Percentiles rank a stretch among this genome's conserved stretches.
phyloP scores from a whole-genome alignment of 2,329 filamentous ascomycete genomes.

The Colletotrichum graminicola region DNA sequence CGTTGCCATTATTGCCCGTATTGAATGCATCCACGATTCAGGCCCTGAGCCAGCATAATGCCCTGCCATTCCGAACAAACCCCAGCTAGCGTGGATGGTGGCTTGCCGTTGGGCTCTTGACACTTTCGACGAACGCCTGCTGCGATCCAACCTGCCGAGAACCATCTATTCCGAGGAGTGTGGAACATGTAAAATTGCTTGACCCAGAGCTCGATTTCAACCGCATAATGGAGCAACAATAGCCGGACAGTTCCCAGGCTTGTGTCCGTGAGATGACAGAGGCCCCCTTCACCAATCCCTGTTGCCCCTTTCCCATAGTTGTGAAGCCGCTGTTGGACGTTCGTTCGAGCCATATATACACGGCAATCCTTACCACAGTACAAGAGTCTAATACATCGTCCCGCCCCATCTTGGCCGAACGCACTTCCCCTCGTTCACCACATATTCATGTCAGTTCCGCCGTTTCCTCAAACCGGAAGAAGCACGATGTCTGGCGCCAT shows the following conservation, averaged over 20 bases:
- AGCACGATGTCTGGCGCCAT: constrained; percentile 25
- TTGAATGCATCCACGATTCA: constrained; percentile 21
- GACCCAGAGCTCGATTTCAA: constrained; percentile 2
- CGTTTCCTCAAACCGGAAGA: background rate
- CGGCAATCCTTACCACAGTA: background rate
- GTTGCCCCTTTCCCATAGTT: background rate
- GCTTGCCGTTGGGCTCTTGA: constrained; percentile 33
- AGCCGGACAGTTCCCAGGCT: constrained; percentile 28
- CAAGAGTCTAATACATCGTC: background rate
- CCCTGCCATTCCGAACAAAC: constrained; percentile 20
- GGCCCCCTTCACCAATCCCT: background rate
- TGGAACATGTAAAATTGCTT: background rate
- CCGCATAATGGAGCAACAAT: constrained; percentile 19
- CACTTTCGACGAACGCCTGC: constrained; percentile 8
- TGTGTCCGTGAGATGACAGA: background rate
- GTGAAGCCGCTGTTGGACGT: constrained; percentile 1
- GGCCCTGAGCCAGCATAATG: constrained; percentile 22
- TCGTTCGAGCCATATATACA: constrained; percentile 5
- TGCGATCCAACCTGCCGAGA: constrained; percentile 27
- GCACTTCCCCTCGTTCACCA: background rate
- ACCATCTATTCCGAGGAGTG: background rate
- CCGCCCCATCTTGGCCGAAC: too few species aligned
- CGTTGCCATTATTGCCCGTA: constrained; percentile 13
- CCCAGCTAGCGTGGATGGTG: constrained; percentile 23
- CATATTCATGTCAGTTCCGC: constrained; percentile 21